Conservation (phyloP, 805 yeast genomes). For the Candida broadrunensis region DNA sequence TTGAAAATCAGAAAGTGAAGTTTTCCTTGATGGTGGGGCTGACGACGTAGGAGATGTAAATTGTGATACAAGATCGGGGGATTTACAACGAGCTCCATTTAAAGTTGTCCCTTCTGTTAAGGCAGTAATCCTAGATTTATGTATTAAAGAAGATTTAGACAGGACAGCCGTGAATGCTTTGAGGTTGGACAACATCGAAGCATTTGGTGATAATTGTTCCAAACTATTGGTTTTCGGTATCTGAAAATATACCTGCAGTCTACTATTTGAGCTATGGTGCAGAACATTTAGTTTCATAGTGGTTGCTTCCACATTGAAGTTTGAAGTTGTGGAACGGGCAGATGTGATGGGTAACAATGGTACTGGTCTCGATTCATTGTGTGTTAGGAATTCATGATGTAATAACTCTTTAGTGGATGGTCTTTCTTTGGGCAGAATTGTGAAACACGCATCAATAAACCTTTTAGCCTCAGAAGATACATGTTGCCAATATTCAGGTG, state of each 20-base stretch:
- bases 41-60: conserved; percentile 18
- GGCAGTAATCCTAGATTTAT: not conserved
- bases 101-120: conserved; percentile 11
- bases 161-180: not conserved
- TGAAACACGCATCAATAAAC: conserved; percentile 55
- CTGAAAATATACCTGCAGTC: not conserved
- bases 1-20: not conserved
- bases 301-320: not conserved
- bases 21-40: not conserved
- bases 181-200: not conserved
- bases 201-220: too few relatives aligned
- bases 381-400: conserved; percentile 40
- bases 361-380: not conserved
- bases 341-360: too few relatives aligned
- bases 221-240: too few relatives aligned
- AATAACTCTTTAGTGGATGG: conserved; percentile 44
- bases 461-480: conserved; percentile 53
- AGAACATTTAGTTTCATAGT: not conserved
- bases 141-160: not conserved
- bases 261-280: not conserved
- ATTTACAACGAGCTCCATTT: conserved; percentile 23
- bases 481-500: conserved; percentile 54
- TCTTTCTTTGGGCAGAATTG: conserved; percentile 42
- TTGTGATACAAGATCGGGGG: conserved; percentile 24
- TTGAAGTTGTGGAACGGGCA: not conserved